Conservation (phyloP, 176 grass and related monocot genomes). For the Phragmites australis region DNA sequence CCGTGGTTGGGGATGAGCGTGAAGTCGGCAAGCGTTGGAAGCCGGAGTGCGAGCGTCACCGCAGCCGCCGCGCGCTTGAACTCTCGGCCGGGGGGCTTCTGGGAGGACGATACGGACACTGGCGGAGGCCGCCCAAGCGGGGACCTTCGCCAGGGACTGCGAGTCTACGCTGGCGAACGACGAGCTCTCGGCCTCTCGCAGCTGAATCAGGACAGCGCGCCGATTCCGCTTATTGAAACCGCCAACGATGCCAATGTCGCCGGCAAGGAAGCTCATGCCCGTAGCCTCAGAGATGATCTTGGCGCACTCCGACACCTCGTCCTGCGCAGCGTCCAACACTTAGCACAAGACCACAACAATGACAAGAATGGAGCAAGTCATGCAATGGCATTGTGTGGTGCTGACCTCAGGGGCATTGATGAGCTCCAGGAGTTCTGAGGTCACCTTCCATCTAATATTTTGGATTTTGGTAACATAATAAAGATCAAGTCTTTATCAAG, state of each 20-base stretch:
- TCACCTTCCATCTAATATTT: slow-evolving; percentile 86
- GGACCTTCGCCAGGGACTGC: not conserved
- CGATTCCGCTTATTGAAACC: slow-evolving; percentile 57
- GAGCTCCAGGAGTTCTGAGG: slow-evolving; percentile 50
- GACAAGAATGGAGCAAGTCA: not conserved
- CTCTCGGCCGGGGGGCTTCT: too few species aligned
- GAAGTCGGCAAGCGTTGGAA: too few species aligned
- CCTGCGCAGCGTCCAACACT: slow-evolving; percentile 41
- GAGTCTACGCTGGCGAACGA: slow-evolving; percentile 49
- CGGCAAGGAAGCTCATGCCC: slow-evolving; percentile 8
- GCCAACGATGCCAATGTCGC: not conserved
- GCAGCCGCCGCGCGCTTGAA: too few species aligned
- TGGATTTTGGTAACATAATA: not conserved
- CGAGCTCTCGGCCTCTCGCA: slow-evolving; percentile 65
- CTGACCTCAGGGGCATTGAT: slow-evolving; percentile 61
- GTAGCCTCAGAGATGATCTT: slow-evolving; percentile 49
- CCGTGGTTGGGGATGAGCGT: too few species aligned
- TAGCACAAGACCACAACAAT: not conserved
- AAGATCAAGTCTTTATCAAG: not conserved
- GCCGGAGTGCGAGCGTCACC: too few species aligned
- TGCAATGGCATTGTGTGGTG: not conserved
- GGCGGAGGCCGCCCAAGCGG: too few species aligned
- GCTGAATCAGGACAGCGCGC: slow-evolving; percentile 63
- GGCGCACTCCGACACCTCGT: slow-evolving; percentile 56
- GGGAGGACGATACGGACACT: too few species aligned